Evolutionary conservation across 108 stramenopile genomes (phyloP).

Genomic region (Nannochloropsis salina): DNA sequence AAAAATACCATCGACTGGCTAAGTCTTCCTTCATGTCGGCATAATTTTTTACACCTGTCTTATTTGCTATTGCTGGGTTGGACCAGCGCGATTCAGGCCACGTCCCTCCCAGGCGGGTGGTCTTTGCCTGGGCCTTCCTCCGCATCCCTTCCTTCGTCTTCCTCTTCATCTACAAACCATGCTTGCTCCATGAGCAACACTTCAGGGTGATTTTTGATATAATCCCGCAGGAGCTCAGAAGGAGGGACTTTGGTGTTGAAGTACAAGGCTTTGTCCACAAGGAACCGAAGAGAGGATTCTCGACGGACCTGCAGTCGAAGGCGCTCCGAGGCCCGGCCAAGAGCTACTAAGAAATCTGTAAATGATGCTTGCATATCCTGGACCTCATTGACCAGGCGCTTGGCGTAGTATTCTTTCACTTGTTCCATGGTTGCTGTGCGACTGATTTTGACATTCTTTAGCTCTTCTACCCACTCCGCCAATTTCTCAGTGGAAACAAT

Average conservation of each 20-base stretch:
- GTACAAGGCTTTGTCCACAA: neutral
- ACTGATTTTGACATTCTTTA: neutral
- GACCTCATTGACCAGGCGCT: neutral
- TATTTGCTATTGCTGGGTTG: no score
- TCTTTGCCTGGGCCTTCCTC: neutral
- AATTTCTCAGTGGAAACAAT: neutral
- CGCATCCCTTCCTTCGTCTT: neutral
- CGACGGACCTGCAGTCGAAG: constrained; percentile 2
- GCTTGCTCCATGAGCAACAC: neutral
- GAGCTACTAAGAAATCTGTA: neutral
- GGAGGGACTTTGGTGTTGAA: constrained; percentile 9
- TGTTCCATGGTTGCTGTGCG: neutral
- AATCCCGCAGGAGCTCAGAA: neutral
- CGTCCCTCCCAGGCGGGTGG: neutral
- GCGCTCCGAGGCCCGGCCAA: neutral
- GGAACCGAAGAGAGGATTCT: neutral
- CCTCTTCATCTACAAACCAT: neutral
- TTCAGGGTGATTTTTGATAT: neutral
- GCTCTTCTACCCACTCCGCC: constrained; percentile 1
- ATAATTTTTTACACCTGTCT: no score
- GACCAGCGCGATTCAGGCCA: no score
- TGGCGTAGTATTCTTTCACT: constrained; percentile 8
- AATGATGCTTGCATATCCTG: neutral
- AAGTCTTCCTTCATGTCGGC: no score
- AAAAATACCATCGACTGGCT: no score